These are phyloP conservation scores for Fusarium sambucinum DNA, from an alignment of 2,329 filamentous ascomycete species.

Conservation along the genomic window DNA sequence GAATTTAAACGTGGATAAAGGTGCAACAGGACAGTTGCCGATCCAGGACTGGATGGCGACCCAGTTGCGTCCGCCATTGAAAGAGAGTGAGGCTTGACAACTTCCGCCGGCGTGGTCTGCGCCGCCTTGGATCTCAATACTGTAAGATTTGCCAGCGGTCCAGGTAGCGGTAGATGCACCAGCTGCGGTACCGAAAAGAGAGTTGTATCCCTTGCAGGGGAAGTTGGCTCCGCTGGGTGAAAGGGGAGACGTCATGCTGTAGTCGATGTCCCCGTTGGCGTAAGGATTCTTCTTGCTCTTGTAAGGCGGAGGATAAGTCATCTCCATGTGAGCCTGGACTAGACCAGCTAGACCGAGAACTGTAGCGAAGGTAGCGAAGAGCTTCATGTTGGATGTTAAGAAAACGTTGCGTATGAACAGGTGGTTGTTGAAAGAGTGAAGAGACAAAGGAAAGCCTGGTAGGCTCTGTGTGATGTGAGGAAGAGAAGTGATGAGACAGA, in stretches of 20 bases:
- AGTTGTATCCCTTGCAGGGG: conserved; percentile 77
- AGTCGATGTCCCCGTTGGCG: conserved; percentile 67
- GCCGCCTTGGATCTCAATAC: conserved; percentile 71
- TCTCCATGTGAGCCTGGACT: conserved; percentile 67
- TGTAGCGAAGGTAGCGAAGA: conserved; percentile 48
- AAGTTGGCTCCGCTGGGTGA: conserved; percentile 71
- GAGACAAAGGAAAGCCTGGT: conserved; percentile 1
- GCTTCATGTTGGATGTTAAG: conserved; percentile 16
- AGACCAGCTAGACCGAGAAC: conserved; percentile 57
- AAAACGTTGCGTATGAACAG: not conserved
- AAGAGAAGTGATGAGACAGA: conserved; percentile 6
- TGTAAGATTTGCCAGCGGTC: conserved; percentile 70
- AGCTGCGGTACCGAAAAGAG: conserved; percentile 59
- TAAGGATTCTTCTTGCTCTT: conserved; percentile 65
- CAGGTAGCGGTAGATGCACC: conserved; percentile 71
- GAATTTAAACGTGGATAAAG: conserved; percentile 69
- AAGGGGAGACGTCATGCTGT: conserved; percentile 78
- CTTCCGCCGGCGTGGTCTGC: conserved; percentile 76
- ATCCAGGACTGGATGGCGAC: conserved; percentile 71
- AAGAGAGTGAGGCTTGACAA: conserved; percentile 80
- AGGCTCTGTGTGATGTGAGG: not conserved
- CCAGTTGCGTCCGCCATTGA: conserved; percentile 76
- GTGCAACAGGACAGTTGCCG: conserved; percentile 62
- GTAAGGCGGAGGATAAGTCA: conserved; percentile 64
- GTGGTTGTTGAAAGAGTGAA: not conserved